phyloP scores from a whole-genome alignment of 2,329 filamentous ascomycete species.

The Apiospora malaysiana region DNA sequence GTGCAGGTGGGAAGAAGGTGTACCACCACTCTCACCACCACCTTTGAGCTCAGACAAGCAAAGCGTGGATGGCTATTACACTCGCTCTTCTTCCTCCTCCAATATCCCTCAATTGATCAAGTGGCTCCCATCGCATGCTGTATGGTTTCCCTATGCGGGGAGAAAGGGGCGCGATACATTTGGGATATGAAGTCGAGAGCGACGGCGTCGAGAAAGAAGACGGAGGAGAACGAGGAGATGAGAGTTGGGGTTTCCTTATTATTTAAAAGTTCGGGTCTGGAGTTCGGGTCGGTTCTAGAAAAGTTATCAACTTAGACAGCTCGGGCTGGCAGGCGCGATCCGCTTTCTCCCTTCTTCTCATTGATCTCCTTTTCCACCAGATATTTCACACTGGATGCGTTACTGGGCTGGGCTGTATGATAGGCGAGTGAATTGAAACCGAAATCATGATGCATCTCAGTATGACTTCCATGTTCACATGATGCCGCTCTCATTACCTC shows the following conservation, averaged over 20 bases:
- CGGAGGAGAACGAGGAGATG: no score
- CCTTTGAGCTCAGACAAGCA: no score
- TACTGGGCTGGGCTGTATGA: not conserved
- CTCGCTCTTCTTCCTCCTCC: not conserved
- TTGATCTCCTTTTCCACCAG: no score
- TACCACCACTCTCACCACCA: not conserved
- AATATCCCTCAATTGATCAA: not conserved
- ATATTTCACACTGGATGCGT: not conserved
- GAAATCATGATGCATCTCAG: not conserved
- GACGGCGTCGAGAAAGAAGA: not conserved
- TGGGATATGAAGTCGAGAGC: not conserved
- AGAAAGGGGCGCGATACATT: not conserved
- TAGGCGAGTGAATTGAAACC: not conserved
- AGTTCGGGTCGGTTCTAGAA: not conserved
- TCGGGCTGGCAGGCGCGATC: not conserved
- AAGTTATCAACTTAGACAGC: not conserved
- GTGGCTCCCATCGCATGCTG: no score
- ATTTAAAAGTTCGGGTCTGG: not conserved
- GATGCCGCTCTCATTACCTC: not conserved
- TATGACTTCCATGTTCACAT: not conserved
- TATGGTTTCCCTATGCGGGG: not conserved
- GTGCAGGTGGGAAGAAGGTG: slow-evolving; percentile 1
- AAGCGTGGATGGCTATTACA: no score
- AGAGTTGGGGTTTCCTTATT: no score
- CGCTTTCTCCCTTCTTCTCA: not conserved